phyloP scores from a whole-genome alignment of 2,329 filamentous ascomycete species.

The Hysterium pulicare region DNA sequence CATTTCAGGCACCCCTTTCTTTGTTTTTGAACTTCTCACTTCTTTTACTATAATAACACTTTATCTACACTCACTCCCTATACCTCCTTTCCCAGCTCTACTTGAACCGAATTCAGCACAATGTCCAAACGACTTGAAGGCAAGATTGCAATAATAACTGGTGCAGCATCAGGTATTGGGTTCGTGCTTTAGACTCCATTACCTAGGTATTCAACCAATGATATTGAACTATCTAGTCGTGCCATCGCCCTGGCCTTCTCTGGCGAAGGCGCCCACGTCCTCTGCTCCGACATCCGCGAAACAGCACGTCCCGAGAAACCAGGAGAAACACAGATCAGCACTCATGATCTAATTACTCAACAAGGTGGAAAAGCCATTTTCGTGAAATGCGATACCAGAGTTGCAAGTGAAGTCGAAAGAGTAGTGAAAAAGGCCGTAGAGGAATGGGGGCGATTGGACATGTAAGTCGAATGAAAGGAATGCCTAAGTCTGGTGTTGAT shows the following conservation, averaged over 20 bases:
- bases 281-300: slow-evolving; percentile 30
- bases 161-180: slow-evolving; percentile 32
- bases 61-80: too few relatives aligned
- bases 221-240: too few relatives aligned
- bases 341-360: slow-evolving; percentile 28
- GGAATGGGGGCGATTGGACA: slow-evolving; percentile 52
- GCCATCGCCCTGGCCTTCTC: slow-evolving; percentile 31
- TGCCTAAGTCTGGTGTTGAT: slow-evolving; percentile 53
- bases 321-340: slow-evolving; percentile 21
- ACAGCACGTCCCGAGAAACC: slow-evolving; percentile 11
- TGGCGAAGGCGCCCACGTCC: slow-evolving; percentile 27
- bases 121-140: slow-evolving; percentile 14
- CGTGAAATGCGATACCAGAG: slow-evolving; percentile 42
- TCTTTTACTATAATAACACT: too few relatives aligned
- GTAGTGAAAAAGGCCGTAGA: slow-evolving; percentile 40
- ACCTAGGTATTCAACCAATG: too few relatives aligned
- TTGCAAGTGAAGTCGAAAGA: slow-evolving; percentile 40
- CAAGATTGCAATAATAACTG: slow-evolving; percentile 34
- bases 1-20: too few relatives aligned
- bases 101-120: too few relatives aligned
- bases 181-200: too few relatives aligned
- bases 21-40: too few relatives aligned
- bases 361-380: slow-evolving; percentile 35
- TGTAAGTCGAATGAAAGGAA: slow-evolving; percentile 40
- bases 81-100: too few relatives aligned